Base-by-base conservation (phyloP, 1,284 basidiomycete genomes). In the Cryptococcus deneoformans region DNA sequence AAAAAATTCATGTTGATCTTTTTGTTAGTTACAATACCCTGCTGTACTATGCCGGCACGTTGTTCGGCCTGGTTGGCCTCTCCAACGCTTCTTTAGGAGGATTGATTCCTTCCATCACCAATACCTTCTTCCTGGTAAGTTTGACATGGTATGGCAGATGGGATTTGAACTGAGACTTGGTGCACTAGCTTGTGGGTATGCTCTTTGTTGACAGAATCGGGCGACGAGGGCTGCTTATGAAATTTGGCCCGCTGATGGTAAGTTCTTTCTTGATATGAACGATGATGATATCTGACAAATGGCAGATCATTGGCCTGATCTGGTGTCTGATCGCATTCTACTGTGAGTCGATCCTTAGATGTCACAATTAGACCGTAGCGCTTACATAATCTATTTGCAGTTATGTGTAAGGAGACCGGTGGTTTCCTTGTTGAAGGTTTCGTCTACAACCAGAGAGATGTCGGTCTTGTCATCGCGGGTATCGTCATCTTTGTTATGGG, bases 21-120 rank as follows among this genome's bases (percentile, higher is more conserved):
- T n/a, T n/a, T n/a, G n/a, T n/a, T n/a, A n/a, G 76, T 5, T 76
- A 72, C 65, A 78, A 78, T 59, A 66, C 66, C 0, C 54, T 43
- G 3, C 69, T 67, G 11, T 77, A 77, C 63, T 77, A 75, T 59
- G 58, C 59, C 1, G 61, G 62, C 2, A 68, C 65, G 2, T 48
- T 78, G 38, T 74, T 78, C 58, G 58, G 65, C n/a, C 60, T 62
- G 10, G 67, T 71, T 5, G 75, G 75, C 3, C 64, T 78, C 48
- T 52, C 65, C 34, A 75, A 77, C 55, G 62, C 71, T 0, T 67
- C 73, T 6, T 64, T 68, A 6, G 10, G 42, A 6, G 42, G 14
- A 4, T 11, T 43, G 4, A 5, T 43, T 4, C 42, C 42, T 0
- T 66, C 64, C 1, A 64, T 66, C 3, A 58, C 75, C n/a, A 7